phyloP scores from a whole-genome alignment of 805 yeast genomes.

The Cyberlindnera maclurae region DNA sequence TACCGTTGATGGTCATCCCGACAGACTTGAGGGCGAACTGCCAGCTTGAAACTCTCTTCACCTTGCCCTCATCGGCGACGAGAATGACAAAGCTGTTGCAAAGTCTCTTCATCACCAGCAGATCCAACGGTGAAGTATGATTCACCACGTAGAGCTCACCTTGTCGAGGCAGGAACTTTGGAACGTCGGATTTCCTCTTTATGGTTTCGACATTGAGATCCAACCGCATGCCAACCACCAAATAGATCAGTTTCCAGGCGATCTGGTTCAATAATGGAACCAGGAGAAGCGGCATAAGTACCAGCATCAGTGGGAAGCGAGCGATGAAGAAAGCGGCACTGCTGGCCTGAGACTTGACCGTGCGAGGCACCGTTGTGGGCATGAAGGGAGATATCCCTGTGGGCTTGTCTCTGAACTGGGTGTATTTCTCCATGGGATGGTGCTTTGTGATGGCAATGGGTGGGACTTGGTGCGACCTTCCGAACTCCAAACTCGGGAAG shows the following conservation, averaged over 20 bases:
- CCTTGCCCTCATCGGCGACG: background rate
- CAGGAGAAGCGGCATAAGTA: background rate
- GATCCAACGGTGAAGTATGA: constrained; percentile 41
- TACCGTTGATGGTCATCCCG: background rate
- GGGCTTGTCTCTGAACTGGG: constrained; percentile 80
- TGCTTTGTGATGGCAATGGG: no score
- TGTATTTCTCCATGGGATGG: constrained; percentile 68
- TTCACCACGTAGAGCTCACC: constrained; percentile 42
- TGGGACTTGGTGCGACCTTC: no score
- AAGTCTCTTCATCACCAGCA: constrained; percentile 24
- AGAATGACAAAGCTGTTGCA: background rate
- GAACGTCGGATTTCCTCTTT: constrained; percentile 10
- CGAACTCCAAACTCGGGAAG: no score
- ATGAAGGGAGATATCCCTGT: constrained; percentile 91
- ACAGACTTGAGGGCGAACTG: background rate
- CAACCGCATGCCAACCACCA: background rate
- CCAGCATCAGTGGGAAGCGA: background rate
- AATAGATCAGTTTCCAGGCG: background rate
- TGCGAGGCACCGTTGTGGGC: constrained; percentile 32
- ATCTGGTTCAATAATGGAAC: background rate
- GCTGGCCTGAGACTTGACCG: no score
- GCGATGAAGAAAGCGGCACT: no score
- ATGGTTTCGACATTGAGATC: constrained; percentile 19
- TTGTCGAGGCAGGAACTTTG: constrained; percentile 27
- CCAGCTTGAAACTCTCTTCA: background rate